Base-by-base conservation (phyloP, 805 yeast genomes). In the Candida saitoana region DNA sequence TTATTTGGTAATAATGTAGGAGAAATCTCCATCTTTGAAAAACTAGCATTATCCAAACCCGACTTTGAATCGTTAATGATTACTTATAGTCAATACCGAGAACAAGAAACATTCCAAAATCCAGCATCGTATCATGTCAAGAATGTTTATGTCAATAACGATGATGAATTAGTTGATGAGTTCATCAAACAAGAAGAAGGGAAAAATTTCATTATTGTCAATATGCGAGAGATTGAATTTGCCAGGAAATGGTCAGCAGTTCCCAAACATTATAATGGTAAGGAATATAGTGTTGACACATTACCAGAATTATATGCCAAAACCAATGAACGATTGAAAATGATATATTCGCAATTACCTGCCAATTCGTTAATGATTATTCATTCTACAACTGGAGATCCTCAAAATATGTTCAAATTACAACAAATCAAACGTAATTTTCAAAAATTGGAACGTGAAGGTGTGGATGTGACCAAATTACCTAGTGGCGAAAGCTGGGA, bases 321-420 rank as follows among this genome's bases (percentile, higher is more conserved):
- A 4, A 55, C 84, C 8, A 74, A 77, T 49, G 46, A 51, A 2
- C 59, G 82, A 24, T 48, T 90, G 5, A 48, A 57, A 12, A 56
- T 56, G 31, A 62, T 90, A 12, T 79, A 82, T 53, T 61, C 67
- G 1, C 46, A 57, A 2, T 51, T 85, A 16, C 87, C 95, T 0
- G 60, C 64, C 2, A 73, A 80, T 27, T 74, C 95, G 0, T 60
- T 81, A 17, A 49, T 90, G 12, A 63, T 87, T 1, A 54, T 88
- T 1, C 67, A 79, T 50, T 72, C 87, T 0, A 87, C 86, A 1
- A 65, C 75, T 39, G 87, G 88, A 8, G 79, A 80, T 51, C 76
- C 81, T 2, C 58, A 71, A 7, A 73, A 69, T 38, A 65, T 80
- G 63, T 60, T 62, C 40, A 57, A 62, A 36, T 62, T 87, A 34